A percentile compares a stretch with the other conserved stretches of the same genome.
These are phyloP conservation scores for Calonectria fujianensis DNA, from an alignment of 2,329 filamentous ascomycete genomes.

Conservation along the genomic window DNA sequence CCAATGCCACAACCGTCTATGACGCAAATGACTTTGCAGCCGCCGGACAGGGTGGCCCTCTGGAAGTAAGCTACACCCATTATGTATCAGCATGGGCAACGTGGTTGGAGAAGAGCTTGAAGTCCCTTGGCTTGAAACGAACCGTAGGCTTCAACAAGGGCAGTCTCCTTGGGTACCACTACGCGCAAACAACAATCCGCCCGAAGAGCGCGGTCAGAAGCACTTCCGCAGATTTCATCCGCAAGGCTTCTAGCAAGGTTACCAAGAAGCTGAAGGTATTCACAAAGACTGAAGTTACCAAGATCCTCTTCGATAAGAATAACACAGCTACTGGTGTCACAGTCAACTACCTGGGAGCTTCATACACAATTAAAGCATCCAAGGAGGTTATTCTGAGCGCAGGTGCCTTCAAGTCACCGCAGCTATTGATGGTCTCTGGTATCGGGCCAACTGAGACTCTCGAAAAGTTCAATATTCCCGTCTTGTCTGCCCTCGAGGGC, in stretches of 20 bases:
- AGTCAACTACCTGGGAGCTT: constrained; percentile 22
- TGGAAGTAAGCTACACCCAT: constrained; percentile 15
- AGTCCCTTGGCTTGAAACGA: neutral
- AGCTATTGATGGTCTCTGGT: constrained; percentile 50
- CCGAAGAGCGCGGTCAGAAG: neutral
- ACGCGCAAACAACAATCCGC: constrained; percentile 13
- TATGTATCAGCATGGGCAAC: constrained; percentile 18
- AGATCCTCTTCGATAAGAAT: constrained; percentile 20
- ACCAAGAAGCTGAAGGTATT: neutral
- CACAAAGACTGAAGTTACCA: constrained; percentile 7
- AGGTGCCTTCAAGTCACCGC: constrained; percentile 48
- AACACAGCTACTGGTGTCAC: constrained; percentile 27
- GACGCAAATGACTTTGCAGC: neutral
- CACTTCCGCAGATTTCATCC: constrained; percentile 10
- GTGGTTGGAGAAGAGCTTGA: constrained; percentile 22
- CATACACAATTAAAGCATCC: constrained; percentile 44
- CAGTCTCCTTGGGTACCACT: neutral
- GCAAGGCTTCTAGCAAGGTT: neutral
- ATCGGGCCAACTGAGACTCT: constrained; percentile 44
- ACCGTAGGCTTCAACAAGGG: constrained; percentile 6
- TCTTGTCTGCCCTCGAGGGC: constrained; percentile 42
- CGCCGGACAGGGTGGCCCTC: neutral
- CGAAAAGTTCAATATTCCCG: constrained; percentile 42
- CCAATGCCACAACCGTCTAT: constrained; percentile 10
- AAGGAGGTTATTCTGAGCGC: constrained; percentile 49